phyloP scores from a whole-genome alignment of 2,329 filamentous ascomycete genomes.

The Trichophaea hybrida region DNA sequence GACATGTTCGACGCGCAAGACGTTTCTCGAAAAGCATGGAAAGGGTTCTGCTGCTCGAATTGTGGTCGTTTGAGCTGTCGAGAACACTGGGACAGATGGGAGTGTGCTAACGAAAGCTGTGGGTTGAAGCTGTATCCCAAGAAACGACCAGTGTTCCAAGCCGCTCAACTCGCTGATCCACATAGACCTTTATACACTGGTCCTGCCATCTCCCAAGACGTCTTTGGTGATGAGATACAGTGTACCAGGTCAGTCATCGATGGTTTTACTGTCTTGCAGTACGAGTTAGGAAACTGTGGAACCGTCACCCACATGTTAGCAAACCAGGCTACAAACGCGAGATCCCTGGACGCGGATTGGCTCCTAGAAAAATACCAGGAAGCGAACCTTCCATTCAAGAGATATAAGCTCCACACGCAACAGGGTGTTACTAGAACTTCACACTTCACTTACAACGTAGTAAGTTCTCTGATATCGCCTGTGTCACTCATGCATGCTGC shows the following conservation, averaged over 20 bases:
- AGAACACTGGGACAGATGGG: constrained; percentile 47
- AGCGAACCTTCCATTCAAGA: constrained; percentile 27
- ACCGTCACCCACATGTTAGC: constrained; percentile 42
- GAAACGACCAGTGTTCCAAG: constrained; percentile 29
- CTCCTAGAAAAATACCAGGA: constrained; percentile 38
- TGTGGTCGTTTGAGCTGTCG: constrained; percentile 50
- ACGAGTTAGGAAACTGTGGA: constrained; percentile 33
- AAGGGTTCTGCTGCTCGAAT: constrained; percentile 50
- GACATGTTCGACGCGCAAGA: constrained; percentile 20
- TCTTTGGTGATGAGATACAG: constrained; percentile 27
- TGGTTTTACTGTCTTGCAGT: constrained; percentile 30
- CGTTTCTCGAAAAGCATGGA: constrained; percentile 36
- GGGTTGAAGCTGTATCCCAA: constrained; percentile 38
- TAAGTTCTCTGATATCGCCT: constrained; percentile 20
- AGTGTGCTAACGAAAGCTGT: constrained; percentile 37
- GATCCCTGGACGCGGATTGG: constrained; percentile 44
- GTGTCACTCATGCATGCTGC: not conserved
- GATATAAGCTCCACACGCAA: constrained; percentile 29
- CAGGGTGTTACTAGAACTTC: constrained; percentile 22
- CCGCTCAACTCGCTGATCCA: constrained; percentile 30
- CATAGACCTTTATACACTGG: constrained; percentile 30
- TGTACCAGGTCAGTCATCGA: constrained; percentile 27
- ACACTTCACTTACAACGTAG: constrained; percentile 42
- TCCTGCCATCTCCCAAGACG: constrained; percentile 23
- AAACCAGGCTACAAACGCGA: constrained; percentile 38